Base-by-base conservation (phyloP, 768 basidiomycete genomes). In the Amyloporia xantha region DNA sequence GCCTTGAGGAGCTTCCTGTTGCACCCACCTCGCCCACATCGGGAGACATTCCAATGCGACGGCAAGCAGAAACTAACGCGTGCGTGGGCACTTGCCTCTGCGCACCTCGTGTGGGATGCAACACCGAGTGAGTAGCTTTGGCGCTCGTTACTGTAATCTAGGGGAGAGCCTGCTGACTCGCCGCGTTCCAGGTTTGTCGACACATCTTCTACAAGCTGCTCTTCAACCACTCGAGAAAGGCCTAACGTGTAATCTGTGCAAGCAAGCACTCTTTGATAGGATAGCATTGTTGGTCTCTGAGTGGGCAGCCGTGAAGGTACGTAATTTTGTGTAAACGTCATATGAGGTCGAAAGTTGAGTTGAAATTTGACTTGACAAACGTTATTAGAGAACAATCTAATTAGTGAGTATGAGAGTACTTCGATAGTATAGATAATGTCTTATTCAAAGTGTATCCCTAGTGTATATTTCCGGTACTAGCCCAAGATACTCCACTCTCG, bases 241-340 rank as follows among this genome's bases (percentile, higher is more conserved):
- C 54, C 62, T 89, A n/a, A 64, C 71, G 13, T 89, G 86, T 59
- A 78, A 81, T 25, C 70, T 76, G 23, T 89, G 86, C 60, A 77
- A 73, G 51, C 61, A 68, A 26, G 70, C 76, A 3, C 72, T 89
- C 25, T 69, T 73, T 47, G 78, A 83, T 21, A 75, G 86, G 27
- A 74, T 88, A 26, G 79, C 78, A 60, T 73, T 73, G 35, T 71
- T 88, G 41, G 67, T 85, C 24, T 61, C 77, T 24, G 81, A 85
- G 56, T 89, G 86, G 86, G 83, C 86, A 9, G 68, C 76, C 23
- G 82, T 89, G 42, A 88, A 85, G 71, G 86, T 84, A 42, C 30
- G 37, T n/a, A n/a, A n/a, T n/a, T n/a, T n/a, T n/a, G n/a, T n/a
- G n/a, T n/a, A n/a, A n/a, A n/a, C n/a, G n/a, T n/a, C n/a, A n/a